These are phyloP conservation scores for Ambrosia trifida DNA, from an alignment of 129 eudicot genomes.

Conservation along the genomic window DNA sequence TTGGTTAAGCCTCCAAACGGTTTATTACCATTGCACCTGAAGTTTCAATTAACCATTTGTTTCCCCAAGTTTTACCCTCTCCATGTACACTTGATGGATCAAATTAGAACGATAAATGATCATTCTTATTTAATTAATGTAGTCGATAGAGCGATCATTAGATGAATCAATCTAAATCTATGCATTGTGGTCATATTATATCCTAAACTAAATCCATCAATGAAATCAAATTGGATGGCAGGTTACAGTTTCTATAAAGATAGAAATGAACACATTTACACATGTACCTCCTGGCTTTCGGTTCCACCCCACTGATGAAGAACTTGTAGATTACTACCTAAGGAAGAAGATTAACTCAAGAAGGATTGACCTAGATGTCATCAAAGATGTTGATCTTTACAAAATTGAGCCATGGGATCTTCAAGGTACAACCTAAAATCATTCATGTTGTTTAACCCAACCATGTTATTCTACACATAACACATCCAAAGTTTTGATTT, in stretches of 20 bases:
- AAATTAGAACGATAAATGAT: not conserved
- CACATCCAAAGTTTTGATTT: not conserved
- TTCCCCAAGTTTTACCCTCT: not conserved
- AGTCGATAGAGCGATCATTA: not conserved
- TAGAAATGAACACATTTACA: slow-evolving; percentile 59
- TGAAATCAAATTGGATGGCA: slow-evolving; percentile 17
- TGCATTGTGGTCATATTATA: slow-evolving; percentile 5
- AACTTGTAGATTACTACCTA: slow-evolving; percentile 89
- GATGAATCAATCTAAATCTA: not conserved
- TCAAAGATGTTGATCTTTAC: slow-evolving; percentile 87
- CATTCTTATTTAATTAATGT: not conserved
- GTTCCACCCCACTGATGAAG: slow-evolving; percentile 94
- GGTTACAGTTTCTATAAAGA: slow-evolving; percentile 19
- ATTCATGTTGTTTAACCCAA: not conserved
- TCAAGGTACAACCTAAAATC: slow-evolving; percentile 47
- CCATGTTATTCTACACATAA: not conserved
- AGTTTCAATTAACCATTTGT: not conserved
- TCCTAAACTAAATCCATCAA: slow-evolving; percentile 19
- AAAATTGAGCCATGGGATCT: slow-evolving; percentile 99
- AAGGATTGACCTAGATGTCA: slow-evolving; percentile 78
- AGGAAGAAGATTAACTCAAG: slow-evolving; percentile 65
- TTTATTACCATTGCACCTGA: not conserved
- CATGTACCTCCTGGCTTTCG: slow-evolving; percentile 96
- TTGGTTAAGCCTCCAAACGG: not conserved
- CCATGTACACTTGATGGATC: not conserved